Base-by-base conservation (phyloP, 2,329 filamentous ascomycete genomes). In the Neoscytalidium dimidiatum region DNA sequence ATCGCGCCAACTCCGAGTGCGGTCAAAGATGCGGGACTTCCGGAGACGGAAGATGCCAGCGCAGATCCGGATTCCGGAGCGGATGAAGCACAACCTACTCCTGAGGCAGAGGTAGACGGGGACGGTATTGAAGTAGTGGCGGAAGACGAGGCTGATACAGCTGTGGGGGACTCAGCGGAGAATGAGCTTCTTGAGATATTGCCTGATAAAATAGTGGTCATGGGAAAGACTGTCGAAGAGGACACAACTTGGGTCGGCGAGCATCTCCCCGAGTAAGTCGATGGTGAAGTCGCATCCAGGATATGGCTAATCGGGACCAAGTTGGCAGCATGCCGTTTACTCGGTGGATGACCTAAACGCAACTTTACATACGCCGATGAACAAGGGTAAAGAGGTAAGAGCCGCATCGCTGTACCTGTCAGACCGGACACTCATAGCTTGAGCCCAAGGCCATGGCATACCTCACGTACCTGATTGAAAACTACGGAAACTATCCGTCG, bases 391-490 rank as follows among this genome's bases (percentile, higher is more conserved):
- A 23, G 64, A 72, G 48, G 61, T 64, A 35, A 13, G 48, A 23
- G 13, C n/a, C n/a, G n/a, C n/a, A n/a, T n/a, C n/a, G 7, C n/a
- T 19, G 9, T 3, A 31, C 19, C 13, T 26, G 11, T 11, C 21
- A 43, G 21, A 13, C 9, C n/a, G n/a, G n/a, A n/a, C n/a, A n/a
- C n/a, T n/a, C n/a, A n/a, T n/a, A n/a, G n/a, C n/a, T n/a, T 6
- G 17, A 11, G 14, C 6, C 14, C 4, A 7, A 64, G 52, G 70
- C 70, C 8, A 67, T 66, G 43, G 71, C 69, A n/a, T 72, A 73
- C 33, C 66, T 73, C 8, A 58, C 51, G 6, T 73, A 71, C 67
- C 64, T 73, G 7, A 69, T 73, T 44, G 68, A 70, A 3, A 70
- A 72, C 56, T 72, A 72, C 62, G 57, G 68, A 21, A 65, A 68